Percentiles rank a stretch among this genome's conserved stretches.
Conservation (phyloP, 345 rosid genomes). For the Melastoma malabathricum region DNA sequence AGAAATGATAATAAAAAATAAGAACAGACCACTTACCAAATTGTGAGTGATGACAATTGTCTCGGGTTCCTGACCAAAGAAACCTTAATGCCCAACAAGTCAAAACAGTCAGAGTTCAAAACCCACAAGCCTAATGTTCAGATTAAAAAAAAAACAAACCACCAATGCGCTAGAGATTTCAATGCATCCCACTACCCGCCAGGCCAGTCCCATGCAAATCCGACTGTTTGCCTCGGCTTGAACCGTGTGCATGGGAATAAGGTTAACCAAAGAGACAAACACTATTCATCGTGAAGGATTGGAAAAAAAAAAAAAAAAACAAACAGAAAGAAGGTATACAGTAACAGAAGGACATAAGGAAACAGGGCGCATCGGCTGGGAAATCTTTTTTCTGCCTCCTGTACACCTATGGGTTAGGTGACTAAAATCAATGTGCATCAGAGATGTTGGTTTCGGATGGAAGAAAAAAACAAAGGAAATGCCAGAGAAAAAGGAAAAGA, state of each 20-base stretch:
- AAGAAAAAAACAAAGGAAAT: constrained; percentile 1
- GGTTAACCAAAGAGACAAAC: too few species aligned
- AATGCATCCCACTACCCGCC: too few species aligned
- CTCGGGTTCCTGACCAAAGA: not conserved
- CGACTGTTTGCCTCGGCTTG: too few species aligned
- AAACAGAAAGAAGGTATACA: not conserved
- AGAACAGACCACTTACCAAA: not conserved
- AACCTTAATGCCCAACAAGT: not conserved
- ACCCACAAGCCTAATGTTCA: not conserved
- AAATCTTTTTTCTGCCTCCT: not conserved
- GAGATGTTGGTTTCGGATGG: constrained; percentile 1
- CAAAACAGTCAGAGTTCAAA: not conserved
- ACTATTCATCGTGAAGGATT: too few species aligned
- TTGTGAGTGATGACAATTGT: too few species aligned
- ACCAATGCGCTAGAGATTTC: too few species aligned
- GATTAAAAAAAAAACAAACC: not conserved
- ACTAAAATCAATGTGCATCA: not conserved
- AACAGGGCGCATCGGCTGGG: not conserved
- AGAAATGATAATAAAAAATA: too few species aligned
- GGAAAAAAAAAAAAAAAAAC: not conserved
- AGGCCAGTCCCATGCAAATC: too few species aligned
- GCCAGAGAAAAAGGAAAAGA: constrained; percentile 1
- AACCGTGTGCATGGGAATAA: too few species aligned
- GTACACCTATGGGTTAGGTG: constrained; percentile 2
- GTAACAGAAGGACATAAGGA: not conserved